phyloP scores from a whole-genome alignment of 2,329 filamentous ascomycete genomes.

The Lojkania enalia region DNA sequence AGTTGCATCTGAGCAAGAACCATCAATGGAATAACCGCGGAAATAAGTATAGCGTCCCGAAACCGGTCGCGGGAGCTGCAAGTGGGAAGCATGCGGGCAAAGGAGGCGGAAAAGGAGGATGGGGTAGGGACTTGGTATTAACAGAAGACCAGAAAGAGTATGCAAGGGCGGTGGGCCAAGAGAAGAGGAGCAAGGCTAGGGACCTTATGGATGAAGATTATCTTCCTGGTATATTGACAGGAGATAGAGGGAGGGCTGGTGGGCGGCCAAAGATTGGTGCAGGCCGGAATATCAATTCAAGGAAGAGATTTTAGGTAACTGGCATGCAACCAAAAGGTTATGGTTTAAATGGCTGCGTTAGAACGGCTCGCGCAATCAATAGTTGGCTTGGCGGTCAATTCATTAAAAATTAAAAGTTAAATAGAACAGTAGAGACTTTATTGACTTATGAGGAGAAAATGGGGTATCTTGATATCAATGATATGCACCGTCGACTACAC shows the following conservation, averaged over 20 bases:
- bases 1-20: constrained; percentile 86
- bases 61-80: constrained; percentile 78
- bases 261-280: constrained; percentile 80
- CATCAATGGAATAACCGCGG: constrained; percentile 96
- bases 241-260: constrained; percentile 67
- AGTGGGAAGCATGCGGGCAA: constrained; percentile 71
- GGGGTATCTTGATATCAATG: not conserved
- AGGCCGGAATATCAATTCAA: constrained; percentile 83
- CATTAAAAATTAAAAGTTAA: too few relatives aligned
- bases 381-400: too few relatives aligned
- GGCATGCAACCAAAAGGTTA: too few relatives aligned
- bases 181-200: constrained; percentile 69
- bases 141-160: constrained; percentile 98
- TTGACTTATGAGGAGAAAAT: not conserved
- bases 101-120: constrained; percentile 81
- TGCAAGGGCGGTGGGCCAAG: constrained; percentile 62
- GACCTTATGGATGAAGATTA: constrained; percentile 97
- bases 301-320: constrained; percentile 58
- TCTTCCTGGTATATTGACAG: constrained; percentile 80
- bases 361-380: too few relatives aligned
- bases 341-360: too few relatives aligned
- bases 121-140: constrained; percentile 82
- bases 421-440: not conserved
- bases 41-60: constrained; percentile 90
- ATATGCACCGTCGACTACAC: not conserved